A percentile compares a stretch with the other conserved stretches of the same genome.
Conservation (phyloP, 2,329 filamentous ascomycete species). For the Xylariaceae sp. region DNA sequence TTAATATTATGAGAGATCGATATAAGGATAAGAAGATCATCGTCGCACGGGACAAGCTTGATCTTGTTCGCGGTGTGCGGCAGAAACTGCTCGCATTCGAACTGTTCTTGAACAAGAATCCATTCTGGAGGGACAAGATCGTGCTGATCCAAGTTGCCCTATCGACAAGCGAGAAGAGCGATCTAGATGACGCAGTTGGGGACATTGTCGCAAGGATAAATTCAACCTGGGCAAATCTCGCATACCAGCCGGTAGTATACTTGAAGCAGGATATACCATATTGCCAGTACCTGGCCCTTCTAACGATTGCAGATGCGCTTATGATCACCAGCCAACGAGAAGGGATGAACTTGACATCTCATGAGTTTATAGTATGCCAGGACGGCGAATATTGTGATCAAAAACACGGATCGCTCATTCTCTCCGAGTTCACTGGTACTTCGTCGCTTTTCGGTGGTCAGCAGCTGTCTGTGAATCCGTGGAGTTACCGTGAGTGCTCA, state of each 20-base stretch:
- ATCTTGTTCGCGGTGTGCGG: conserved; percentile 84
- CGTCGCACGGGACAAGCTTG: conserved; percentile 89
- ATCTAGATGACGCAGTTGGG: conserved; percentile 81
- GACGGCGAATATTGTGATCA: conserved; percentile 70
- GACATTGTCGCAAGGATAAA: conserved; percentile 96
- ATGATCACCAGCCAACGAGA: conserved; percentile 95
- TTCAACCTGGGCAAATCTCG: conserved; percentile 81
- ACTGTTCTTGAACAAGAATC: conserved; percentile 89
- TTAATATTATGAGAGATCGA: conserved; percentile 72
- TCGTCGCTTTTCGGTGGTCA: conserved; percentile 77
- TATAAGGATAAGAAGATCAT: conserved; percentile 89
- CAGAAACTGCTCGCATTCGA: conserved; percentile 93
- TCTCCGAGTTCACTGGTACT: conserved; percentile 94
- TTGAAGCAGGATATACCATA: conserved; percentile 93
- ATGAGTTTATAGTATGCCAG: conserved; percentile 91
- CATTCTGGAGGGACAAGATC: conserved; percentile 80
- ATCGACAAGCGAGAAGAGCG: conserved; percentile 81
- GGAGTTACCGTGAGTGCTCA: conserved; percentile 87
- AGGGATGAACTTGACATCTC: conserved; percentile 94
- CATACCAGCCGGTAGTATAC: conserved; percentile 89
- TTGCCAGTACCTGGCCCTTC: conserved; percentile 83
- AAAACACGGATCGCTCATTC: conserved; percentile 81
- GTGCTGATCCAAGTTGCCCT: conserved; percentile 93
- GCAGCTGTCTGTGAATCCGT: conserved; percentile 85
- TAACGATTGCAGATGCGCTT: conserved; percentile 83